These are phyloP conservation scores for Selaginella tamariscina DNA, from an alignment of 75 land plant species.

Conservation along the genomic window DNA sequence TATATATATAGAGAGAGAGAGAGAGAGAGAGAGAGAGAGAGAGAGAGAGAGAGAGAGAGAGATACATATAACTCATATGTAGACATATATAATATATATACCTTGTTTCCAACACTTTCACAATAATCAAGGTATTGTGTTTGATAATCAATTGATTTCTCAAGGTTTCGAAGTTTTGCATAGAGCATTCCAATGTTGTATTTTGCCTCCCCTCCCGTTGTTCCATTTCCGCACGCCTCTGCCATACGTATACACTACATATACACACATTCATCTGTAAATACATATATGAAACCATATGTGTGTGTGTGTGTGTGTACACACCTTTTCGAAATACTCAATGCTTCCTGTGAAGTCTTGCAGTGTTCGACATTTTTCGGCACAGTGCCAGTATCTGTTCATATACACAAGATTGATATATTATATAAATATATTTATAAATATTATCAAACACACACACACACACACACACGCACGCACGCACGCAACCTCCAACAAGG, in stretches of 20 bases:
- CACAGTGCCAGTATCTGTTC: slow-evolving; percentile 12
- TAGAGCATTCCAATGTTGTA: slow-evolving; percentile 14
- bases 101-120: background rate
- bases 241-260: slow-evolving; percentile 14
- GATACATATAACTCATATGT: no score
- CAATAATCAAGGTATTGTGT: slow-evolving; percentile 11
- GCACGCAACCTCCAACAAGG: slow-evolving; percentile 6
- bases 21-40: background rate
- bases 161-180: background rate
- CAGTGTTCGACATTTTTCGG: background rate
- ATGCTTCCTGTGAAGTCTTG: background rate
- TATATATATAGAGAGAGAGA: no score
- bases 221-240: slow-evolving; percentile 13
- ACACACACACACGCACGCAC: background rate
- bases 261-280: background rate
- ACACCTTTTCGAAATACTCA: slow-evolving; percentile 7
- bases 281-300: background rate
- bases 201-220: slow-evolving; percentile 15
- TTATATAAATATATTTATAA: background rate
- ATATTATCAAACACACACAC: background rate
- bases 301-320: background rate
- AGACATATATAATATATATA: background rate
- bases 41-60: no score
- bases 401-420: background rate
- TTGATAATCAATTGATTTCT: slow-evolving; percentile 7